Conservation (phyloP, 1,284 basidiomycete species). For the Inonotus hispidus region DNA sequence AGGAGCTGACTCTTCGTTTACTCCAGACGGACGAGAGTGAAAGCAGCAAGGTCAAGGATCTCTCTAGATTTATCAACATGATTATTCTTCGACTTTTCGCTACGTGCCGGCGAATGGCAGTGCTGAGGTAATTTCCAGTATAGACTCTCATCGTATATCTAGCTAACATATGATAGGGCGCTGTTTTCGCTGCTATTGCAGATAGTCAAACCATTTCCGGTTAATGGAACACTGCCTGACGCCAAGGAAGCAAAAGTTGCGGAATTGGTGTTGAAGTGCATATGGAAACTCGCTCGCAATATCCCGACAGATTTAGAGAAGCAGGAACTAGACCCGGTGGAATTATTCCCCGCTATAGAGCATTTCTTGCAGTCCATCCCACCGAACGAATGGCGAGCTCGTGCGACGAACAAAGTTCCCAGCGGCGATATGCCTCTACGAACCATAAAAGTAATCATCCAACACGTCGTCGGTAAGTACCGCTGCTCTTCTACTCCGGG, state of each 20-base stretch:
- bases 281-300: constrained; percentile 96
- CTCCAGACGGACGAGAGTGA: constrained; percentile 86
- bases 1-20: constrained; percentile 84
- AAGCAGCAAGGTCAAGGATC: constrained; percentile 73
- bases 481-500: background rate
- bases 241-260: constrained; percentile 87
- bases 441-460: constrained; percentile 96
- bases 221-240: constrained; percentile 57
- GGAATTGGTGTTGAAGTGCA: constrained; percentile 95
- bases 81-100: constrained; percentile 93
- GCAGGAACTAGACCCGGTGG: constrained; percentile 76
- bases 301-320: constrained; percentile 89
- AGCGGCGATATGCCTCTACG: constrained; percentile 96
- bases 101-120: constrained; percentile 84
- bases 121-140: constrained; percentile 71
- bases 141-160: background rate
- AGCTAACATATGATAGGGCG: constrained; percentile 40
- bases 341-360: constrained; percentile 91
- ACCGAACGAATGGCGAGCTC: constrained; percentile 92
- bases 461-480: constrained; percentile 86
- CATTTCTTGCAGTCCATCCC: constrained; percentile 91
- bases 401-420: constrained; percentile 86
- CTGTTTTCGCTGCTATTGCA: constrained; percentile 82
- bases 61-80: constrained; percentile 97
- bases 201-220: constrained; percentile 84